Base-by-base conservation (phyloP, 169 alveolate species). In the Eimeria tenella region DNA sequence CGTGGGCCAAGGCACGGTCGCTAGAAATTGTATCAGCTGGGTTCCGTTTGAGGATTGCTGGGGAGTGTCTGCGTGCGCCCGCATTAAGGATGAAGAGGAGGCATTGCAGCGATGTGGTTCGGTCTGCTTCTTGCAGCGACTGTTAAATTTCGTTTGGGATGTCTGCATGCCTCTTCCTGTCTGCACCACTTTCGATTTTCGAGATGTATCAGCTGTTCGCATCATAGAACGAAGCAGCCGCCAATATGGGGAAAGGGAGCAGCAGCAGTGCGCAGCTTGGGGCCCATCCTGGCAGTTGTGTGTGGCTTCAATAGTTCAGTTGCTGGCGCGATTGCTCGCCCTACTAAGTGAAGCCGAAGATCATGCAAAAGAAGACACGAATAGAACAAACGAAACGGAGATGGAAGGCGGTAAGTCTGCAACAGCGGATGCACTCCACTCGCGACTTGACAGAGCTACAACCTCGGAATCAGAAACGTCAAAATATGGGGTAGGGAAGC, bases 201-300 rank as follows among this genome's bases (percentile, higher is more conserved):
- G 91, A 9, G 91, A 77, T 42, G 91, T 83, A 17, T 83, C 91
- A 9, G 75, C 91, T 15, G 79, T 83, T 49, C 68, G 81, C 53
- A 55, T 83, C 60, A 60, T 83, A 60, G 91, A 83, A 83, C 79
- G 91, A 42, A 62, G 13, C 21, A 81, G 73, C 19, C 5, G 42
- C 21, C 63, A 49, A 21, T 23, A 52, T 7, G 68, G 31, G 93
- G 68, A 62, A 55, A 42, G n/a, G 68, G 71, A 49, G 68, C 87
- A 49, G 70, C 68, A 15, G 21, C 71, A 19, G 55, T 68, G 52
- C 42, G 91, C 68, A 55, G 93, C 84, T 13, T 86, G 84, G 84
- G 84, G 93, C 58, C 93, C 83, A 17, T 63, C 3, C 42, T 83
- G 79, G 79, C 91, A 83, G 79, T 25, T 88, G 87, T 71, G 94